These are phyloP conservation scores for Cercospora berteroae DNA, from an alignment of 2,329 filamentous ascomycete genomes.

Conservation along the genomic window DNA sequence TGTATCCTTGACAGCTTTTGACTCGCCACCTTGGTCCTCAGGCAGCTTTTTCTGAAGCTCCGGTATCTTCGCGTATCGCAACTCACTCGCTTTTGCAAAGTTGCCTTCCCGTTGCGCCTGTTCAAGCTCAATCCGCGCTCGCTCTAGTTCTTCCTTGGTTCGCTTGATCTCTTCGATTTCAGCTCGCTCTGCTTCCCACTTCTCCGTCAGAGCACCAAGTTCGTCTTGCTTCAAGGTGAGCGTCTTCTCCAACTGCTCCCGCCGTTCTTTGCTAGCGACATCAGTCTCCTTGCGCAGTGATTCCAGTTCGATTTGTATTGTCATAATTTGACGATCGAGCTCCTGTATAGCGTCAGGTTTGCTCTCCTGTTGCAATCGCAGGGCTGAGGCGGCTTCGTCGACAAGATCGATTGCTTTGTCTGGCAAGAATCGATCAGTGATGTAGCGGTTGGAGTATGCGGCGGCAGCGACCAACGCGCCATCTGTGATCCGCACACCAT, in stretches of 20 bases:
- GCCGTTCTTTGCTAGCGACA: slow-evolving; percentile 79
- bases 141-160: slow-evolving; percentile 83
- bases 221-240: slow-evolving; percentile 76
- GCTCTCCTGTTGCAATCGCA: slow-evolving; percentile 91
- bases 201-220: slow-evolving; percentile 68
- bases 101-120: slow-evolving; percentile 83
- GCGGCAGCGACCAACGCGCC: slow-evolving; percentile 88
- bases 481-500: slow-evolving; percentile 92
- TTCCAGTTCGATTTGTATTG: slow-evolving; percentile 93
- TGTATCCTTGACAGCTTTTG: slow-evolving; percentile 44
- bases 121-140: slow-evolving; percentile 79
- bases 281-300: slow-evolving; percentile 93
- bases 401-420: slow-evolving; percentile 98
- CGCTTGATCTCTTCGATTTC: slow-evolving; percentile 87
- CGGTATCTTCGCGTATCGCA: slow-evolving; percentile 86
- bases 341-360: slow-evolving; percentile 93
- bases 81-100: slow-evolving; percentile 84
- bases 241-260: slow-evolving; percentile 78
- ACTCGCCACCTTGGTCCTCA: slow-evolving; percentile 62
- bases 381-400: slow-evolving; percentile 87
- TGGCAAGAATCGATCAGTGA: slow-evolving; percentile 91
- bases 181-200: slow-evolving; percentile 85
- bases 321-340: slow-evolving; percentile 93
- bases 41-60: slow-evolving; percentile 75
- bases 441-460: slow-evolving; percentile 90